These are phyloP conservation scores for Acer yangbiense DNA, from an alignment of 345 rosid species.

Conservation along the genomic window DNA sequence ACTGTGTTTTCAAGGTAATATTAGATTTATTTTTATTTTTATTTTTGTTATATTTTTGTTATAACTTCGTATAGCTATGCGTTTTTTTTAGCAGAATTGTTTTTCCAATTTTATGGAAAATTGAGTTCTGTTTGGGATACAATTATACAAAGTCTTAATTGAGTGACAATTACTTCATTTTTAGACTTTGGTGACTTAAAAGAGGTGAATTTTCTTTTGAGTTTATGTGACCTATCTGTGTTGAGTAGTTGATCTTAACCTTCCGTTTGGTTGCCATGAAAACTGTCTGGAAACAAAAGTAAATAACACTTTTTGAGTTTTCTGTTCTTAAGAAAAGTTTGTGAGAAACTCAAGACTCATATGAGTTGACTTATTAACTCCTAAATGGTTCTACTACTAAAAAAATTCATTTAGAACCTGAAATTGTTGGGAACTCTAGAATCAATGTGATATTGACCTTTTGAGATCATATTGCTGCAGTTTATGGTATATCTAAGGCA, in stretches of 20 bases:
- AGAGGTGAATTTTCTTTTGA: not conserved
- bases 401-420: not conserved
- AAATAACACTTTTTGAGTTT: not conserved
- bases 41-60: not conserved
- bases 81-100: slow-evolving; percentile 1
- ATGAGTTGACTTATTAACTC: slow-evolving; percentile 10
- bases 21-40: not conserved
- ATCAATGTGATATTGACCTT: slow-evolving; percentile 11
- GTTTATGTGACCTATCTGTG: not conserved
- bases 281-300: not conserved
- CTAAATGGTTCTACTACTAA: not conserved
- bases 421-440: slow-evolving; percentile 14
- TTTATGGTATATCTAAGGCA: slow-evolving; percentile 17
- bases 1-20: slow-evolving; percentile 27
- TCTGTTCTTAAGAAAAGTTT: not conserved
- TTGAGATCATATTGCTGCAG: slow-evolving; percentile 16
- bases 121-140: not conserved
- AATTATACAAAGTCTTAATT: not conserved
- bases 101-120: slow-evolving; percentile 6
- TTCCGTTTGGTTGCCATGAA: slow-evolving; percentile 10
- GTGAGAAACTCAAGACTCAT: not conserved
- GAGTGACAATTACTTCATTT: not conserved
- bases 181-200: not conserved
- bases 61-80: not conserved
- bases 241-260: not conserved